Base-by-base conservation (phyloP, 345 rosid species). In the Cardamine chenopodiifolia region DNA sequence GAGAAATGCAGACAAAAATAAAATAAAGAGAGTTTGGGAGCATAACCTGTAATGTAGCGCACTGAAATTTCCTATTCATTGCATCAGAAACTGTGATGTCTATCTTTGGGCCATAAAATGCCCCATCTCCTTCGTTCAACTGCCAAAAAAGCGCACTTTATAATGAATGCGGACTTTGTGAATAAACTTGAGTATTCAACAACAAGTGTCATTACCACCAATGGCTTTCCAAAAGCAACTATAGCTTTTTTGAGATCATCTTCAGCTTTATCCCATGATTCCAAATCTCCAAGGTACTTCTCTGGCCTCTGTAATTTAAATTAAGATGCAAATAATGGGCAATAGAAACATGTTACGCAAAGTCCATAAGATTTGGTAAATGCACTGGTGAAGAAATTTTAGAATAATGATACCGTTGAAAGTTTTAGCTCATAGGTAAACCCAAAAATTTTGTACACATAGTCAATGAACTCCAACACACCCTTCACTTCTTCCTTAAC, bases 61-160 rank as follows among this genome's bases (percentile, higher is more conserved):
- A 95, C 80, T 95, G 99, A 69, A 89, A 87, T 78, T 90, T 95
- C 79, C 99, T 86, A 26, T 90, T 92, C 83, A 92, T 68, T 35
- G 97, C 98, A 83, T 92, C 98, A 63, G 97, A 95, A 40, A 96
- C 98, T 55, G 97, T 92, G 60, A 92, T 95, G 75, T 95, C 99
- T 75, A 95, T 95, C 83, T 95, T 95, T 6, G 99, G 99, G 56
- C 99, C 99, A 79, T 95, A 95, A 74, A 95, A 95, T 67, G 99
- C 99, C 31, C 99, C 98, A 81, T 95, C 98, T 37, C 90, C 99
- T 81, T 89, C 96, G 72, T 92, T 78, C 56, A 89, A 74, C 99
- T 96, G 89, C 63, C 71, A 79, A 71, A 64, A 71, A 42, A 72
- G 45, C 25, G n/a, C 20, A 64, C 11, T 19, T 28, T 35, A 55